Percentiles rank a stretch among this genome's conserved stretches.
These are phyloP conservation scores for Pseudogymnoascus destructans DNA, from an alignment of 2,329 filamentous ascomycete species.

Conservation along the genomic window DNA sequence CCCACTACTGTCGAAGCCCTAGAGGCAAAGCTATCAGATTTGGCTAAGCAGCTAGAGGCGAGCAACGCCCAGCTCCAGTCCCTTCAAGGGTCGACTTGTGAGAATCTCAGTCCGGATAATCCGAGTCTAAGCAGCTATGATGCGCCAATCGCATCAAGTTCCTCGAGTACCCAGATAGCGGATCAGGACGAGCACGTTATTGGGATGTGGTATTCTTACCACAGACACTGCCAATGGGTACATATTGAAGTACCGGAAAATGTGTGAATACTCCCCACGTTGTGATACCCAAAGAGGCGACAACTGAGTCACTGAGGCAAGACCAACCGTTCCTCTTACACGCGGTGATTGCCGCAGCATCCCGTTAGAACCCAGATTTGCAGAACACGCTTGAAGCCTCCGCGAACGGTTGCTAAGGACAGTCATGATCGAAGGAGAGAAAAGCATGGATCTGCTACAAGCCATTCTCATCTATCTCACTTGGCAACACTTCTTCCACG, in stretches of 20 bases:
- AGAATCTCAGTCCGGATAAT: neutral
- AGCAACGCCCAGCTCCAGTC: neutral
- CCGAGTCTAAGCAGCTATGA: neutral
- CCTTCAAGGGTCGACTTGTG: neutral
- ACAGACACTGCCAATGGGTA: neutral
- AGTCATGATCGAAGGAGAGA: conserved; percentile 17
- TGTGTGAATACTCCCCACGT: conserved; percentile 17
- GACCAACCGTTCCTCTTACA: conserved; percentile 16
- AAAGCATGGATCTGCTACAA: conserved; percentile 22
- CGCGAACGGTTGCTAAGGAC: conserved; percentile 1
- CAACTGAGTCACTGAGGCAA: conserved; percentile 11
- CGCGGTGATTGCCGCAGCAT: conserved; percentile 15
- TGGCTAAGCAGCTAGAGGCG: neutral
- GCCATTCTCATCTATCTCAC: conserved; percentile 21
- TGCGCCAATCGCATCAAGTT: neutral
- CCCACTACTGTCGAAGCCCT: neutral
- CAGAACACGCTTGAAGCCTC: neutral
- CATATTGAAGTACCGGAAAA: conserved; percentile 4
- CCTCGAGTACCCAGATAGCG: neutral
- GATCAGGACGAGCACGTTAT: neutral
- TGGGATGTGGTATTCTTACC: neutral
- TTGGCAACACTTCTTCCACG: conserved; percentile 17
- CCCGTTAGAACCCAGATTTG: neutral
- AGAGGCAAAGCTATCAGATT: neutral
- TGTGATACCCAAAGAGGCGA: conserved; percentile 10